Base-by-base conservation (phyloP, 768 basidiomycete species). In the Gymnopilus junonius region DNA sequence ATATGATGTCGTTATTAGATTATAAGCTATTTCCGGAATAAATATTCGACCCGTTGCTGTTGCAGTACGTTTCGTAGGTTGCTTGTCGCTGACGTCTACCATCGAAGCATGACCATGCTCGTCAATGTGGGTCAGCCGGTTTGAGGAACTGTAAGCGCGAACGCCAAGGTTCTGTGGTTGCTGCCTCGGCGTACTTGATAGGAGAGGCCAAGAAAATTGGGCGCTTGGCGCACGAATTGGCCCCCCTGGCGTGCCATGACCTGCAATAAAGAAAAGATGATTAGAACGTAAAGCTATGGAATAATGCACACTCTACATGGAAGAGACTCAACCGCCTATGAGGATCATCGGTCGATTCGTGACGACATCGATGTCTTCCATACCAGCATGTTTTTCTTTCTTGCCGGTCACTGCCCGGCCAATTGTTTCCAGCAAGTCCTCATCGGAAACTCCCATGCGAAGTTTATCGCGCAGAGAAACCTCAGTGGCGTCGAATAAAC, bases 341-440 rank as follows among this genome's bases (percentile, higher is more conserved):
- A 93, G 79, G 65, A 95, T 95, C 94, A 96, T 96, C 11, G 93
- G 91, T 55, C 91, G 82, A 77, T 94, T 95, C 48, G 85, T 85
- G 42, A 85, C 74, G 59, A 90, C 89, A 72, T 93, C 87, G 62
- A 93, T 91, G 61, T 85, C 82, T 70, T 91, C 88, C 93, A 94
- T 94, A 39, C 88, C 92, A 39, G 87, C 91, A 70, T 95, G 93
- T 69, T 90, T 93, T 73, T 87, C 91, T 71, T 90, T 84, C 80
- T 94, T 94, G 37, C 83, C 84, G 12, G 73, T 74, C 6, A 93
- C 85, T 12, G 92, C 91, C n/a, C 69, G 77, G 8, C 85, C 84
- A 27, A 94, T 88, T 1, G 83, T 83, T 48, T 75, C 70, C 20
- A 89, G 79, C 42, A 95, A 74, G 34, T 88, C 83, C 40, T 80